Evolutionary conservation across 2,329 filamentous ascomycete species (phyloP).

Genomic region (Aschersonia sp.): DNA sequence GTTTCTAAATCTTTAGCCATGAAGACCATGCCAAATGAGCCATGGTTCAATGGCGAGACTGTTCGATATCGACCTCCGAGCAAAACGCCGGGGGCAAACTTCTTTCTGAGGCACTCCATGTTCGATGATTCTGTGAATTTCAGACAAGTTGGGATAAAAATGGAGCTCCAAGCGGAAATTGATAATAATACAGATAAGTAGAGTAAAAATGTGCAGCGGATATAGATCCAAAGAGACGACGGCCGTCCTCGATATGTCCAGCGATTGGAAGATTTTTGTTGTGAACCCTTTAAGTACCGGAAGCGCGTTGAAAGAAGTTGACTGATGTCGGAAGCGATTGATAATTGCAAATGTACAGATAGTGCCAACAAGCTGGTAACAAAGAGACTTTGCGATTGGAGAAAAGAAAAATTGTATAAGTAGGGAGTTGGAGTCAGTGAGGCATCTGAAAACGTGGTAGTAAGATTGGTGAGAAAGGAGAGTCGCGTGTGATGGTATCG

Average conservation of each 20-base stretch:
- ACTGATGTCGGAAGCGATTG: background rate
- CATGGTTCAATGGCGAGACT: conserved; percentile 89
- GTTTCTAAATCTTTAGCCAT: conserved; percentile 70
- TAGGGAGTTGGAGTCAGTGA: background rate
- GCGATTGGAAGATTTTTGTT: too few relatives aligned
- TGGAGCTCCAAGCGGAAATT: background rate
- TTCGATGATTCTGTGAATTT: background rate
- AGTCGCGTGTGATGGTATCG: conserved; percentile 19
- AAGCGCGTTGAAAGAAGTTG: background rate
- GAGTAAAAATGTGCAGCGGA: too few relatives aligned
- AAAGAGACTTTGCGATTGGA: background rate
- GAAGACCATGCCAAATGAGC: conserved; percentile 98
- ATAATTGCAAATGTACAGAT: conserved; percentile 19
- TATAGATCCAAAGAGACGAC: too few relatives aligned
- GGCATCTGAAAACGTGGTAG: conserved; percentile 6
- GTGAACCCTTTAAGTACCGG: too few relatives aligned
- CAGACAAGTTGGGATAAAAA: background rate
- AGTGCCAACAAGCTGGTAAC: conserved; percentile 7
- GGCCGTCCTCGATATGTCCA: too few relatives aligned
- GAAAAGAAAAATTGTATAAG: conserved; percentile 7
- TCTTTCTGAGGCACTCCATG: conserved; percentile 78
- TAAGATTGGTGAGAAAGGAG: conserved; percentile 9
- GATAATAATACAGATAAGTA: too few relatives aligned
- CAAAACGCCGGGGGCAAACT: conserved; percentile 64
- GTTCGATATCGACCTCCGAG: conserved; percentile 84